A percentile compares a stretch with the other conserved stretches of the same genome.
These are phyloP conservation scores for Botrytis paeoniae DNA, from an alignment of 2,329 filamentous ascomycete genomes.

Conservation along the genomic window DNA sequence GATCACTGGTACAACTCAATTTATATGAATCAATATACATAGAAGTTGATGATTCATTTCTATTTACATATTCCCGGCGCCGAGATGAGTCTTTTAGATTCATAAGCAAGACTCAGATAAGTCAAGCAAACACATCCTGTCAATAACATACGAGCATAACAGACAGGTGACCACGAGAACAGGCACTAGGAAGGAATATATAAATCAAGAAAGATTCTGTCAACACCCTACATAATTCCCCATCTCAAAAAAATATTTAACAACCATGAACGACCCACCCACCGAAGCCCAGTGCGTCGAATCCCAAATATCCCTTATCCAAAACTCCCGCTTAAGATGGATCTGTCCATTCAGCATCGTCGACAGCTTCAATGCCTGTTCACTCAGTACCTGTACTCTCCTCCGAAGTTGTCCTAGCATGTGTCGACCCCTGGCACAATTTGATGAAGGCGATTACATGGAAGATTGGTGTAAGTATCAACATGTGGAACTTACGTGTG, in stretches of 20 bases:
- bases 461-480: background rate
- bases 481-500: background rate
- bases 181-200: background rate
- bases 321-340: background rate
- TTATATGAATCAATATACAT: too few species aligned
- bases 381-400: background rate
- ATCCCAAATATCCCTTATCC: background rate
- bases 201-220: background rate
- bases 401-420: background rate
- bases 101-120: background rate
- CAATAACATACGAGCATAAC: background rate
- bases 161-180: background rate
- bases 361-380: background rate
- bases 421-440: background rate
- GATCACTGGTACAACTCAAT: too few species aligned
- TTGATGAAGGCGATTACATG: background rate
- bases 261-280: background rate
- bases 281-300: background rate
- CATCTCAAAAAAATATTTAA: background rate
- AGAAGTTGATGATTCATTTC: background rate
- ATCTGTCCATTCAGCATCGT: background rate
- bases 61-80: rapidly evolving
- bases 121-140: background rate
- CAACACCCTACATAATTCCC: background rate
- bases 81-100: background rate